Conservation (phyloP, 2,329 filamentous ascomycete genomes). For the Clonostachys rosea region DNA sequence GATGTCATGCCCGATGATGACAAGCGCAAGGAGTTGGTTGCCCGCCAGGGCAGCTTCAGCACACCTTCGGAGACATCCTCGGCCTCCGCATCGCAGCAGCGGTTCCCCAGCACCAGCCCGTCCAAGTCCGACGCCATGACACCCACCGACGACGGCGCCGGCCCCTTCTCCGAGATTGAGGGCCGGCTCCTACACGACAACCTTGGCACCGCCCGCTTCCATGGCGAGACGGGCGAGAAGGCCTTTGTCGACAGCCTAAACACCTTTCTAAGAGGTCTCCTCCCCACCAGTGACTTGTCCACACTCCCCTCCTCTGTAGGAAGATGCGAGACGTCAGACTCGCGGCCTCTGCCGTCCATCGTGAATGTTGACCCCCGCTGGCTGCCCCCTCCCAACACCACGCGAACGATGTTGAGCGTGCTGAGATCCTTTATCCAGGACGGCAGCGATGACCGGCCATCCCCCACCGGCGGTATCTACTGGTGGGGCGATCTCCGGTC, state of each 20-base stretch:
- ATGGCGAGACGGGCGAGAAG: slow-evolving; percentile 43
- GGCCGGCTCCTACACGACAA: slow-evolving; percentile 37
- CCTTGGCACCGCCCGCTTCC: slow-evolving; percentile 36
- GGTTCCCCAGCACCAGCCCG: slow-evolving; percentile 5
- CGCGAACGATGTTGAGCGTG: slow-evolving; percentile 29
- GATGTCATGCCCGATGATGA: slow-evolving; percentile 26
- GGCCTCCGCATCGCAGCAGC: slow-evolving; percentile 12
- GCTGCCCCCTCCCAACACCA: slow-evolving; percentile 28
- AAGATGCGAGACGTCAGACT: slow-evolving; percentile 41
- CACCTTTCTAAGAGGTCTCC: slow-evolving; percentile 2
- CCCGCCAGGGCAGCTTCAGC: slow-evolving; percentile 5
- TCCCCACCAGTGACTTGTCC: slow-evolving; percentile 6
- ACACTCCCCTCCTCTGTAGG: slow-evolving; percentile 35
- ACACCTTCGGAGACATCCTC: slow-evolving; percentile 3
- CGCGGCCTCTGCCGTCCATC: slow-evolving; percentile 26
- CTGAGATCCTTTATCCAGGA: slow-evolving; percentile 40
- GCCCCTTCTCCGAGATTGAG: slow-evolving; percentile 6
- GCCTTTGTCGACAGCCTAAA: slow-evolving; percentile 45
- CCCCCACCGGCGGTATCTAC: slow-evolving; percentile 38
- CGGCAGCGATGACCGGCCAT: slow-evolving; percentile 16
- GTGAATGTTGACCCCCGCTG: slow-evolving; percentile 29
- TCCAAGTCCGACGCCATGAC: slow-evolving; percentile 3
- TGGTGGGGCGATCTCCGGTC: slow-evolving; percentile 38
- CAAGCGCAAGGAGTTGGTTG: slow-evolving; percentile 23
- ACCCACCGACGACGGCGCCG: slow-evolving; percentile 1